Base-by-base conservation (phyloP, 345 rosid species). In the Euclidium syriacum region DNA sequence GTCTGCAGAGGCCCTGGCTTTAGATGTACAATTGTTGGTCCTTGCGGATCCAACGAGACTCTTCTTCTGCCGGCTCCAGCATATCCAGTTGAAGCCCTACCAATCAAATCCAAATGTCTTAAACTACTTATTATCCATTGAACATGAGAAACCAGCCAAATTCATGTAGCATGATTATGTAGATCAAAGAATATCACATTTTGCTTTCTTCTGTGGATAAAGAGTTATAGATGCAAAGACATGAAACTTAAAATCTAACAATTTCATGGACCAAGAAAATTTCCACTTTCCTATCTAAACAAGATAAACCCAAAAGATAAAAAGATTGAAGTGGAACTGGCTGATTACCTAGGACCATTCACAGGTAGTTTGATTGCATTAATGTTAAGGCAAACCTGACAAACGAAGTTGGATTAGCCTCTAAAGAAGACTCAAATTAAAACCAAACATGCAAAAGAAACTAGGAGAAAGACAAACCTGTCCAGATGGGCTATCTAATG, bases 1-100 rank as follows among this genome's bases (percentile, higher is more conserved):
- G 96, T 94, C 71, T 94, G 99, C 70, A 90, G 52, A 49, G 97
- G 88, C 35, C 99, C 99, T 36, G 99, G 95, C 78, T 87, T 94
- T 79, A 77, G 99, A 76, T 90, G 87, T 56, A 90, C 99, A 83
- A 87, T 87, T 4, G 96, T 90, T 7, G 95, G 96, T 18, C 96
- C 97, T 66, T 80, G 90, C 72, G 82, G 80, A 72, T 89, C 96
- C 62, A 62, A 50, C 24, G 91, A 65, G 43, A 68, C 78, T 71
- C 95, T 81, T 77, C 91, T 85, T 70, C 96, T 82, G 46, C 83
- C 15, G 68, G 91, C 65, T 59, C 91, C 91, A 72, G 88, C 80
- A 74, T 78, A 85, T 64, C 95, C 96, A 71, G 83, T 78, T 46
- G 85, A 54, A 39, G 56, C 81, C 82, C 94, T 84, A 69, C 36